Evolutionary conservation across 2,329 filamentous ascomycete species (phyloP), one percentile per base, ranked within the genome.

Genomic region (Alternaria ethzedia): DNA sequence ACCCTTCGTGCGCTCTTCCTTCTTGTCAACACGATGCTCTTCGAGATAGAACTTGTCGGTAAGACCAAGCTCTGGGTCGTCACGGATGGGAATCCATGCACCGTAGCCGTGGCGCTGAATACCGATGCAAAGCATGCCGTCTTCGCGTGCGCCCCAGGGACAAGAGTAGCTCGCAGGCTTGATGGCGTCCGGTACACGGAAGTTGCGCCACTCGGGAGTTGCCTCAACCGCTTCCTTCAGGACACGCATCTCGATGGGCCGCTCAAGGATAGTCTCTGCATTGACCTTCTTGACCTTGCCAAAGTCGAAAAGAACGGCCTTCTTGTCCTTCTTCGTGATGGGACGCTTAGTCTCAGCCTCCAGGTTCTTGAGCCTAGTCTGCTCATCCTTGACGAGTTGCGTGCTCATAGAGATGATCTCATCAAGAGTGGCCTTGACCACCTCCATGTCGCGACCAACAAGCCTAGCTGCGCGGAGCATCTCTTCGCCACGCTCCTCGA

Each of bases 21-120:
- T 98, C 82, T 96, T 96, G 79, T 97, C 96, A 17, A 98, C 95
- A n/a, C 95, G 91, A 79, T 98, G 94, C 80, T 99, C 96, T 78
- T 99, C 96, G 2, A 99, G 83, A 82, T 97, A 99, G 78, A 98
- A 92, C 76, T 97, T 98, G 73, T 97, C 94, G 2, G 85, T 83
- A 83, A 99, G 90, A 9, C 89, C 91, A 21, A 99, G 87, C 30
- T 97, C 94, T 2, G 88, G 83, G 75, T 99, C 96, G 71, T 99
- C 96, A 7, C 96, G 90, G 73, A 99, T 98, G 71, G 94, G 91
- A 2, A 91, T 88, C 96, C 96, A 99, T 3, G 95, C 94, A 60
- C 96, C 96, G 75, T 97, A 98, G 3, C 96, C 96, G 76, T 99
- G 95, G 59, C 91, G 89, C 70, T 94, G 90, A 68, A 99, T 97